A percentile compares a stretch with the other conserved stretches of the same genome.
These are phyloP conservation scores for Penicillium capsulatum DNA, from an alignment of 2,329 filamentous ascomycete genomes.

Conservation along the genomic window DNA sequence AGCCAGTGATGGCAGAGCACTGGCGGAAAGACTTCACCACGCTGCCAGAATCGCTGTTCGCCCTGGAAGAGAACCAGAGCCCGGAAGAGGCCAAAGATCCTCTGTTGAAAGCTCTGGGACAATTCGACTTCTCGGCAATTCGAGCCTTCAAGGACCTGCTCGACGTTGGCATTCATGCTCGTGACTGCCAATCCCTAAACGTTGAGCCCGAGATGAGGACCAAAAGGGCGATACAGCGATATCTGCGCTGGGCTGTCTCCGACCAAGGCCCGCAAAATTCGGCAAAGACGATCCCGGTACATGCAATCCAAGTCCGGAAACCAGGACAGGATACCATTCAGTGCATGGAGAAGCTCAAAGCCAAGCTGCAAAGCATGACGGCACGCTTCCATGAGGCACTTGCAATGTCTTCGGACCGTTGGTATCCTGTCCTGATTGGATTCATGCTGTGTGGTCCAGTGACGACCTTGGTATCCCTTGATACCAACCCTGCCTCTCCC, in stretches of 20 bases:
- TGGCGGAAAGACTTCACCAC: conserved; percentile 54
- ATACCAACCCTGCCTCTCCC: conserved; percentile 35
- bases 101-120: conserved; percentile 43
- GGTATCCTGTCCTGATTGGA: conserved; percentile 51
- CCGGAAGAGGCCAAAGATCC: conserved; percentile 8
- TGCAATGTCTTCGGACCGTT: conserved; percentile 1
- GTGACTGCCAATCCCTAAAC: conserved; percentile 46
- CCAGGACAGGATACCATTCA: conserved; percentile 37
- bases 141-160: conserved; percentile 50
- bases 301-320: conserved; percentile 44
- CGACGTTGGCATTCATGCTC: conserved; percentile 48
- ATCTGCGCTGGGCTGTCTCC: conserved; percentile 52
- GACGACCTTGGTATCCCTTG: conserved; percentile 51
- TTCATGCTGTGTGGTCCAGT: conserved; percentile 53
- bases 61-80: conserved; percentile 14
- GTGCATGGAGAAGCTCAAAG: conserved; percentile 43
- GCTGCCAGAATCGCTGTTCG: conserved; percentile 52
- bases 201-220: conserved; percentile 38
- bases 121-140: conserved; percentile 48
- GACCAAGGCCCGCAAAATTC: conserved; percentile 45
- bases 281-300: conserved; percentile 40
- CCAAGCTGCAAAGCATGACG: conserved; percentile 44
- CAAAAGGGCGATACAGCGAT: conserved; percentile 42
- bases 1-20: conserved; percentile 50
- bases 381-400: conserved; percentile 39